These are phyloP conservation scores for Fragaria iinumae DNA, from an alignment of 306 rosid species.

Conservation along the genomic window DNA sequence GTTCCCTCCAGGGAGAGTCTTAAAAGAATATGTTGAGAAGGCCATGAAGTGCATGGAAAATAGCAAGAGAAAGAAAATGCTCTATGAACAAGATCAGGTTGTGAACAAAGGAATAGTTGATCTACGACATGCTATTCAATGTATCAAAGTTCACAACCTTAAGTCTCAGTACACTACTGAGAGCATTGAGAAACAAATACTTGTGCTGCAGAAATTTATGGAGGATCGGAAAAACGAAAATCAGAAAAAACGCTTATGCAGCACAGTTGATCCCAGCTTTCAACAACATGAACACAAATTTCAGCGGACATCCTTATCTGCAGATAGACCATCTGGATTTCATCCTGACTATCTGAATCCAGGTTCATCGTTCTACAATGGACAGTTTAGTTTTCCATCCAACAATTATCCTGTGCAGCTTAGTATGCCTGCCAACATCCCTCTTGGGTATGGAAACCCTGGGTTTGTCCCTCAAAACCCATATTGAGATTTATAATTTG, in stretches of 20 bases:
- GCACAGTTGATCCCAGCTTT: slow-evolving; percentile 1
- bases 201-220: not conserved
- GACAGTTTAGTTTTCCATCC: not conserved
- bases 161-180: not conserved
- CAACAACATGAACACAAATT: not conserved
- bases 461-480: not conserved
- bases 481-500: not conserved
- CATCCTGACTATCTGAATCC: not conserved
- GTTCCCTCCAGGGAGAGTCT: not conserved
- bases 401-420: not conserved
- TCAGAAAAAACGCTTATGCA: not conserved
- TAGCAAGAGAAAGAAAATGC: not conserved
- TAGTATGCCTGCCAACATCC: not conserved
- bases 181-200: not conserved
- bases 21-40: not conserved
- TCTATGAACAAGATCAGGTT: not conserved
- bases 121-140: not conserved
- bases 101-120: not conserved
- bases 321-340: not conserved
- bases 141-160: not conserved
- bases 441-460: not conserved
- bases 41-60: not conserved
- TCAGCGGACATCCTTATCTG: slow-evolving; percentile 1
- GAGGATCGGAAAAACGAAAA: not conserved
- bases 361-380: not conserved